Evolutionary conservation across 2,329 filamentous ascomycete genomes (phyloP), one percentile per base, ranked within the genome.

Genomic region (Monilinia aucupariae): DNA sequence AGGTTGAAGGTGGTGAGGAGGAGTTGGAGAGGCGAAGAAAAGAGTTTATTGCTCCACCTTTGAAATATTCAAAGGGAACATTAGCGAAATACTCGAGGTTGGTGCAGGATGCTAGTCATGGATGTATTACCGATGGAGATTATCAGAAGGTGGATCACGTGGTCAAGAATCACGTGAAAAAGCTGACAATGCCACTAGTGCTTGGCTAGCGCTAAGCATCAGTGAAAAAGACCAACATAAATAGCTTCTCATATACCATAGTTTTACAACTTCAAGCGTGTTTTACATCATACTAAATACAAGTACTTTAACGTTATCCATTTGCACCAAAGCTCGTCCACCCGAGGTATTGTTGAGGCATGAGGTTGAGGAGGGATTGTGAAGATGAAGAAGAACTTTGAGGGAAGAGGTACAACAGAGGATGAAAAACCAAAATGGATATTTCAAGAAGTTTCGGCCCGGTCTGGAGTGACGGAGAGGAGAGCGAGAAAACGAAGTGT

Each of bases 31-130:
- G 76, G 72, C 73, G 83, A 68, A 78, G 76, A 70, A 77, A 79
- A 69, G 77, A 77, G 64, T 85, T 80, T 74, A 76, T 75, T 49
- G 78, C 81, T n/a, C 82, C 82, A 41, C 75, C 78, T 52, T 69
- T 82, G 63, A 85, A 85, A 75, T 85, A 85, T 72, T 76, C 74
- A 51, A 82, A 81, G 76, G 83, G 83, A 10, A 84, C 81, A 50
- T 71, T 85, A 64, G 83, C 80, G 71, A 85, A 85, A 76, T 85
- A 86, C 69, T 78, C 81, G 9, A 74, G 69, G 63, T 75, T 78
- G 55, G 83, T 85, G 56, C 76, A 78, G 70, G 80, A 85, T 73
- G 83, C 83, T 48, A 84, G 81, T 70, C 78, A 81, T 66, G 83
- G 83, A 5, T 85, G 82, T 70, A 81, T 85, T 56, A 85, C 83